These are phyloP conservation scores for Exsudoporus frostii DNA, from an alignment of 768 basidiomycete genomes.

Conservation along the genomic window DNA sequence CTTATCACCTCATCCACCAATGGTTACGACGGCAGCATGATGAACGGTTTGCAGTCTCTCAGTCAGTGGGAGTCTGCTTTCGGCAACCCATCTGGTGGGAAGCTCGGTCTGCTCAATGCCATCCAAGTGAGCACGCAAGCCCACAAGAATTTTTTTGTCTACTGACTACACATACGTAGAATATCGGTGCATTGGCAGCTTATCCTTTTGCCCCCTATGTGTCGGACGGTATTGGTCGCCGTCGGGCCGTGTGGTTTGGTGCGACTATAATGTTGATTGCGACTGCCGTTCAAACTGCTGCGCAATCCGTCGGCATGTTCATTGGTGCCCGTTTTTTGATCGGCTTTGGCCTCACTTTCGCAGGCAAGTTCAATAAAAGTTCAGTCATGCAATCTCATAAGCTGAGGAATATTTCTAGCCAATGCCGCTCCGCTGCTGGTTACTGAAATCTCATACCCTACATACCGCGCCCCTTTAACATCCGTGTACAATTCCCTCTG, in stretches of 20 bases:
- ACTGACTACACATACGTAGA: slow-evolving; percentile 36
- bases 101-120: slow-evolving; percentile 67
- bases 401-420: slow-evolving; percentile 31
- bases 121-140: slow-evolving; percentile 51
- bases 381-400: background rate
- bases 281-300: slow-evolving; percentile 64
- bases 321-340: slow-evolving; percentile 78
- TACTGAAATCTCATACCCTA: slow-evolving; percentile 82
- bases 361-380: slow-evolving; percentile 36
- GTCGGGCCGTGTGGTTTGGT: slow-evolving; percentile 62
- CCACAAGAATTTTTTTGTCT: background rate
- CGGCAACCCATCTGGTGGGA: slow-evolving; percentile 51
- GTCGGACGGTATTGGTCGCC: slow-evolving; percentile 70
- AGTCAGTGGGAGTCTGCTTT: slow-evolving; percentile 63
- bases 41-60: slow-evolving; percentile 76
- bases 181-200: slow-evolving; percentile 64
- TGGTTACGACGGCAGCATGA: slow-evolving; percentile 76
- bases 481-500: slow-evolving; percentile 82
- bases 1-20: slow-evolving; percentile 75
- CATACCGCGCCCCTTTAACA: slow-evolving; percentile 76
- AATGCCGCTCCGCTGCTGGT: slow-evolving; percentile 82
- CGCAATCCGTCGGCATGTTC: slow-evolving; percentile 75
- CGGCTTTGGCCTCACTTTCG: slow-evolving; percentile 75
- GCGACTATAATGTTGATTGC: slow-evolving; percentile 69
- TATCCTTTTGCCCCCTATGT: slow-evolving; percentile 71